Evolutionary conservation across 1,284 basidiomycete genomes (phyloP), one percentile per base, ranked within the genome.

Genomic region (Moesziomyces globuligerus): DNA sequence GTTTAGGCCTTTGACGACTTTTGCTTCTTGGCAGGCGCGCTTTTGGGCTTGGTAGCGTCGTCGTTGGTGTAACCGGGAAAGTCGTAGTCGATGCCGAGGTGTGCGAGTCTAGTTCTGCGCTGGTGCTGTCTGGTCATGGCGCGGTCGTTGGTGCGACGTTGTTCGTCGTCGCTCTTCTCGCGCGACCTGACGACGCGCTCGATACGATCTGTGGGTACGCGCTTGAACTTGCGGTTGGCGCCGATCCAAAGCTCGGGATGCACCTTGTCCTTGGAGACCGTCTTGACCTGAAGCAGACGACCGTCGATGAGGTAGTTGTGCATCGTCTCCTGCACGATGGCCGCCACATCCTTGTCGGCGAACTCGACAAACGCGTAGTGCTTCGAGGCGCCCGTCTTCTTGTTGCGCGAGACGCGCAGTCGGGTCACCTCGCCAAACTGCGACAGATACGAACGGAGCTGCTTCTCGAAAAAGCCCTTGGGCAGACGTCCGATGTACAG

Each of bases 331-430:
- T 91, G 90, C 10, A 98, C 96, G 67, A 99, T 97, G 80, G 92
- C 85, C 0, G 95, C 94, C 40, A 98, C 94, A 1, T 91, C 88
- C 15, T 88, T 86, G 34, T 92, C 93, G 58, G 90, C 88, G 82
- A 99, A 96, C 84, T 98, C 95, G 79, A 99, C 87, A 85, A 97
- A 98, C 3, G 88, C 95, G 83, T 97, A 98, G 84, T 98, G 95
- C 84, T 96, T 97, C 29, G 94, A 94, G 54, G 88, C 88, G 58
- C 96, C 96, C 11, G 94, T 97, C 92, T 91, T 92, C 85, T 93
- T 93, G 84, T 96, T 98, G 53, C 96, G 88, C 4, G 94, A 95
- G 18, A 98, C 84, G 18, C 96, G 89, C 39, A 98, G 83, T 37
- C 95, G 90, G 4, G 91, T 90, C 40, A 99, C 89, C 44, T 90